Evolutionary conservation across 768 basidiomycete species (phyloP).

Genomic region (Mycena galericulata): DNA sequence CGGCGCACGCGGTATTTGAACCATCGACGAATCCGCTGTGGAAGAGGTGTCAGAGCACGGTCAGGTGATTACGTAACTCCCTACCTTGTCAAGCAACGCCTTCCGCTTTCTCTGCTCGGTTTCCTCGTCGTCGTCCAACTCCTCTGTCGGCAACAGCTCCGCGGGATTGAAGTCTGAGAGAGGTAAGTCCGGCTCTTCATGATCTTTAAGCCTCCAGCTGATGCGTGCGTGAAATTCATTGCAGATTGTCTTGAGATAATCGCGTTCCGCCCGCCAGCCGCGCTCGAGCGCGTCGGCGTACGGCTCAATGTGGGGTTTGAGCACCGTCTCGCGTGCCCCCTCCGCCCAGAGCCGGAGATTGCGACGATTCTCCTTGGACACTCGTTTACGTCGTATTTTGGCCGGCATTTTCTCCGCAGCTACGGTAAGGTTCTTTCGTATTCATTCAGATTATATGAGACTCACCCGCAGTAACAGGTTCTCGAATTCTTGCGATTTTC

Average conservation of each 20-base stretch:
- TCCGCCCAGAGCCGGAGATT: conserved; percentile 20
- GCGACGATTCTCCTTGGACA: neutral
- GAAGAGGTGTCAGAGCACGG: neutral
- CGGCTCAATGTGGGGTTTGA: neutral
- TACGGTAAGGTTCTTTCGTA: neutral
- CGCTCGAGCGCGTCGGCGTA: conserved; percentile 6
- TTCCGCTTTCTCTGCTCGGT: neutral
- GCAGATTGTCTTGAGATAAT: neutral
- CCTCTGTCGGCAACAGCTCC: neutral
- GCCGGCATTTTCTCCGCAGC: neutral
- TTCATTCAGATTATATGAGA: no score
- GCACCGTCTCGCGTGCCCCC: conserved; percentile 7
- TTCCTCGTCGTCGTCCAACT: neutral
- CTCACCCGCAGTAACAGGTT: no score
- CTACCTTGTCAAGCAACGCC: neutral
- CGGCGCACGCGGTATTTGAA: conserved; percentile 9
- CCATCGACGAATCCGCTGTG: conserved; percentile 27
- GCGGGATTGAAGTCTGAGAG: neutral
- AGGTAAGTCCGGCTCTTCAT: conserved; percentile 7
- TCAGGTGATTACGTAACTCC: neutral
- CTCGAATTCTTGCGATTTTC: no score
- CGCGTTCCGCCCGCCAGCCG: neutral
- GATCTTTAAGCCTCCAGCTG: neutral
- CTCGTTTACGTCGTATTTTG: neutral
- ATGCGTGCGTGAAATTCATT: conserved; percentile 7